Evolutionary conservation across 139 green algal genomes (phyloP), one percentile per base, ranked within the genome.

Genomic region (Coelastrella sp.): DNA sequence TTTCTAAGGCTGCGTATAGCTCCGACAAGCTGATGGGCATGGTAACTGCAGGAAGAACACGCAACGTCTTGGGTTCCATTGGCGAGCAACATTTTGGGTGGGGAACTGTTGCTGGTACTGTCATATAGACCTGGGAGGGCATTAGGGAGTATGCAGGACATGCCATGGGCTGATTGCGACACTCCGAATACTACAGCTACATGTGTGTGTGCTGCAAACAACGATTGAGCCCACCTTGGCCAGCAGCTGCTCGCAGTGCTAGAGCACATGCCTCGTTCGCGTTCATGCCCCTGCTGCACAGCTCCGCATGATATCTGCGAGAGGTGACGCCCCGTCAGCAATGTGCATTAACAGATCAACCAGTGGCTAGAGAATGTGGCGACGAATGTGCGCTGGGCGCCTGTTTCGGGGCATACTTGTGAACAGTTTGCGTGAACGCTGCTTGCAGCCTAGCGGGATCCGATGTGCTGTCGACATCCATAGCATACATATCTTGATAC

Each of bases 261-360:
- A 96, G 66, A 6, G 94, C 94, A 23, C 77, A 89, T 3, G 94
- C 93, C 73, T 96, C 88, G 76, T 96, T 96, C 3, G 94, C 85
- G 17, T 91, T 90, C 86, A 96, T 89, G 7, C 91, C 94, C 13
- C 86, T 85, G 2, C 64, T 23, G 20, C 86, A 82, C 23, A 93
- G 75, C 3, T 88, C 83, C 14, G 54, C 54, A 32, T 88, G 83
- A n/a, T 88, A 16, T 56, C 83, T 88, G 83, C 68, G 23, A 23
- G 65, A 8, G 6, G 16, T 3, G 58, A 56, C 14, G 0, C 58
- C 17, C 6, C 17, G 19, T 58, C 54, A 66, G 16, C 32, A 47
- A 47, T 1, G 32, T 47, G 32, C 32, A 47, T 47, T 47, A 47
- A 47, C 32, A 47, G 32, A 47, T 47, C 32, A 47, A 47, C 32